Conservation (phyloP, 352 stramenopile species). For the Pythium apleroticum region DNA sequence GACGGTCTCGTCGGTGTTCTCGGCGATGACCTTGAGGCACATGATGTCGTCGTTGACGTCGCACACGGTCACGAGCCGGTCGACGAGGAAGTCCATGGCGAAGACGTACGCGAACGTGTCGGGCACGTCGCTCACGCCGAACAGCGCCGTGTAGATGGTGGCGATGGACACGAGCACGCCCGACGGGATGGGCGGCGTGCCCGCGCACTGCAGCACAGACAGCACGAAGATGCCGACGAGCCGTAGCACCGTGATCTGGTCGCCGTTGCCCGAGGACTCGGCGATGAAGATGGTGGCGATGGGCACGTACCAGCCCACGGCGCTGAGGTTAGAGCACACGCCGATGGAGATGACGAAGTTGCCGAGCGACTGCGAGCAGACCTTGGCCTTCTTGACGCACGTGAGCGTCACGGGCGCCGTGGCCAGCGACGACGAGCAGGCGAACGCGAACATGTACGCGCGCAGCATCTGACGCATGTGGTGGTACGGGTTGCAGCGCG, state of each 20-base stretch:
- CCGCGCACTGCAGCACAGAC: slow-evolving; percentile 50
- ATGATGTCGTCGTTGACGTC: slow-evolving; percentile 85
- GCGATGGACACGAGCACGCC: slow-evolving; percentile 52
- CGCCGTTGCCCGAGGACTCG: slow-evolving; percentile 55
- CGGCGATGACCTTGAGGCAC: slow-evolving; percentile 71
- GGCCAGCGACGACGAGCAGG: slow-evolving; percentile 62
- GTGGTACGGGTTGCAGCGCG: slow-evolving; percentile 70
- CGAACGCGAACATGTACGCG: slow-evolving; percentile 73
- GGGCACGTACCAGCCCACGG: slow-evolving; percentile 57
- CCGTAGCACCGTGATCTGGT: slow-evolving; percentile 49
- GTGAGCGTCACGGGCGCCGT: slow-evolving; percentile 67
- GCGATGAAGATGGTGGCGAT: slow-evolving; percentile 67
- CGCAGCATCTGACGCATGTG: slow-evolving; percentile 70
- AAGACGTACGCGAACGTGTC: slow-evolving; percentile 62
- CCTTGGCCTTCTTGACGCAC: slow-evolving; percentile 59
- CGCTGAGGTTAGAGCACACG: slow-evolving; percentile 65
- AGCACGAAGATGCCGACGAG: slow-evolving; percentile 67
- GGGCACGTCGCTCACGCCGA: slow-evolving; percentile 49
- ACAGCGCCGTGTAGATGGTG: slow-evolving; percentile 70
- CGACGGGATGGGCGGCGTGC: slow-evolving; percentile 57
- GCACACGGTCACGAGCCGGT: slow-evolving; percentile 64
- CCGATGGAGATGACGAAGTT: slow-evolving; percentile 80
- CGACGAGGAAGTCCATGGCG: slow-evolving; percentile 69
- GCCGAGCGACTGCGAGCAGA: slow-evolving; percentile 70
- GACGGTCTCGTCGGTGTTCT: slow-evolving; percentile 75